These are phyloP conservation scores for Buxus sempervirens DNA, from an alignment of 164 flowering plant species.

Conservation along the genomic window DNA sequence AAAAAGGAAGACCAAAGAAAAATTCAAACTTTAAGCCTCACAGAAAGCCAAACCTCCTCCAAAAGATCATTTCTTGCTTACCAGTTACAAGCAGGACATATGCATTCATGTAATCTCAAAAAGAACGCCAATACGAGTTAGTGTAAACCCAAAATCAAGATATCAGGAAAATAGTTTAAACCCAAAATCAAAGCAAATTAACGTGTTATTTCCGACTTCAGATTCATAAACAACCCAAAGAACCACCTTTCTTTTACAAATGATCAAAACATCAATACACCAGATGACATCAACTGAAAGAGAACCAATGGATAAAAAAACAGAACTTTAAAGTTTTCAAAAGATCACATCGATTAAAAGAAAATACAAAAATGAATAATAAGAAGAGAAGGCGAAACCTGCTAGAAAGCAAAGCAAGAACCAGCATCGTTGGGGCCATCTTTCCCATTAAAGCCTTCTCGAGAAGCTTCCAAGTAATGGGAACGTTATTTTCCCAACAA, in stretches of 20 bases:
- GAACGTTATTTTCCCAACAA: slow-evolving; percentile 88
- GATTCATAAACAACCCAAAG: neutral
- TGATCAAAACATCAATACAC: neutral
- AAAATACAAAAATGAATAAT: neutral
- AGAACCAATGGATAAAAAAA: neutral
- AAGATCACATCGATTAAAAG: neutral
- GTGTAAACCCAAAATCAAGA: neutral
- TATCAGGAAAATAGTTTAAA: neutral
- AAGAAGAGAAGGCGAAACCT: slow-evolving; percentile 17
- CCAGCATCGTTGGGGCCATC: slow-evolving; percentile 70
- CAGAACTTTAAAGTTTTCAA: neutral
- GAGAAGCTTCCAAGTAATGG: slow-evolving; percentile 81
- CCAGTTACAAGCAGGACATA: neutral
- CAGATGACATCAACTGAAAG: no score
- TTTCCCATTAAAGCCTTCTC: slow-evolving; percentile 59
- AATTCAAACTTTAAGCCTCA: neutral
- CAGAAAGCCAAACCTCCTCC: neutral
- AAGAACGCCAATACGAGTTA: neutral
- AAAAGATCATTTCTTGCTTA: neutral
- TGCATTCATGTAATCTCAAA: neutral
- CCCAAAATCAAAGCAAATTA: neutral
- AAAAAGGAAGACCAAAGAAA: no score
- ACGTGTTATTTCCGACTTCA: neutral
- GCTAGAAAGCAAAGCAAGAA: slow-evolving; percentile 70
- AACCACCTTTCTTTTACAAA: neutral